Evolutionary conservation across 1,284 basidiomycete species (phyloP), one percentile per base, ranked within the genome.

Genomic region (Irpex sp.): DNA sequence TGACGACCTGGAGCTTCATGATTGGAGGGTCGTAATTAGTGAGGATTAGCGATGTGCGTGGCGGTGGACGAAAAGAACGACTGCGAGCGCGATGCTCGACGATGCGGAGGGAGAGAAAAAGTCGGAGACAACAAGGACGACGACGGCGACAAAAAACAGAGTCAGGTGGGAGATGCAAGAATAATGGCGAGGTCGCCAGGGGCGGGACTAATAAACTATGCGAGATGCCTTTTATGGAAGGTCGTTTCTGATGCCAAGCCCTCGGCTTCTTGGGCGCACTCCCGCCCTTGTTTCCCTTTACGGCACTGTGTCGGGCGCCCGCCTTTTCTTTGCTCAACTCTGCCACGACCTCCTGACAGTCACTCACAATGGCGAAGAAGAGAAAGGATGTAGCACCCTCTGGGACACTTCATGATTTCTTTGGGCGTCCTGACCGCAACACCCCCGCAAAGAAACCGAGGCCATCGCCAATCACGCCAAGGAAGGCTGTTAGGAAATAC

Each of bases 381-480:
- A 76, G 78, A 65, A 78, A 79, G 63, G 66, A 75, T 40, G 61
- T 75, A 58, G 67, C 72, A 55, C 73, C 77, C 62, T 73, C 77
- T 5, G 70, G 73, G 15, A 86, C 85, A 4, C 68, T 87, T 19
- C 76, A 80, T 65, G 76, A 84, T 66, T 87, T 84, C 73, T 87
- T 87, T 66, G 69, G 73, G n/a, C 69, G 72, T 21, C 15, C 58
- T 26, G 65, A 51, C 13, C 49, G 63, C 19, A 47, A 64, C n/a
- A 57, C 49, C 5, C 44, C 63, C 36, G 49, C 67, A 19, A 38
- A 63, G 55, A 74, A 44, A 59, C 55, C 59, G 49, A 66, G 17
- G 36, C 55, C 57, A 37, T 21, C 61, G 48, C 37, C 65, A 65
- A 11, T 38, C 67, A 59, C 49, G 15, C 75, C 76, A 61, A 68